These are phyloP conservation scores for Passiflora organensis DNA, from an alignment of 345 rosid genomes.

Conservation along the genomic window DNA sequence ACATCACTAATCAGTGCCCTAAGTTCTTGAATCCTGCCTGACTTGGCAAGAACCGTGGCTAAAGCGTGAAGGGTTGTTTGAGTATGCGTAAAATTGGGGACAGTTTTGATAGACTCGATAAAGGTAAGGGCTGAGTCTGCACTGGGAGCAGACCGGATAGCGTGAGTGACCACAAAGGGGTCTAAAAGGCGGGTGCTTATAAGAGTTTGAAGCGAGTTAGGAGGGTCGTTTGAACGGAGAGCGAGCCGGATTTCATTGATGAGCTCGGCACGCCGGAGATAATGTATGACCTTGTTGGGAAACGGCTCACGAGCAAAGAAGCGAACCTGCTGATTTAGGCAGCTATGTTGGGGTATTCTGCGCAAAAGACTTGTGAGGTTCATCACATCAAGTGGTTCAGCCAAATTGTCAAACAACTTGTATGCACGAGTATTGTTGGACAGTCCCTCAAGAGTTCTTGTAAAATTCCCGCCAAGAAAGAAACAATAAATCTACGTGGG, in stretches of 20 bases:
- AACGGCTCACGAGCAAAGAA: slow-evolving; percentile 61
- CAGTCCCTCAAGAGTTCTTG: too few species aligned
- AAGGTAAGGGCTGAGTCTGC: slow-evolving; percentile 57
- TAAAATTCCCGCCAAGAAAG: too few species aligned
- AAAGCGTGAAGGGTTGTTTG: slow-evolving; percentile 53
- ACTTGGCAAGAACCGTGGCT: slow-evolving; percentile 71
- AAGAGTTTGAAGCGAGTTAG: slow-evolving; percentile 25
- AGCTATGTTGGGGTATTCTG: slow-evolving; percentile 13
- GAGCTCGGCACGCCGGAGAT: slow-evolving; percentile 62
- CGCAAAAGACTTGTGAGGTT: slow-evolving; percentile 21
- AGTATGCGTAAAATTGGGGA: slow-evolving; percentile 35
- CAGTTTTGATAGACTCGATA: slow-evolving; percentile 33
- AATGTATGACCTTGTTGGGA: slow-evolving; percentile 63
- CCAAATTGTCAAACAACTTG: slow-evolving; percentile 30
- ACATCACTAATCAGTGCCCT: slow-evolving; percentile 42
- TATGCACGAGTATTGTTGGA: background rate
- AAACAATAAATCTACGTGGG: too few species aligned
- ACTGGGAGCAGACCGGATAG: slow-evolving; percentile 69
- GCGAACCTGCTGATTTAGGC: slow-evolving; percentile 39
- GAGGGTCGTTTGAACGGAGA: slow-evolving; percentile 50
- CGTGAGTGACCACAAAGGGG: slow-evolving; percentile 59
- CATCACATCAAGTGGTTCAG: slow-evolving; percentile 32
- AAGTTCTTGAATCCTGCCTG: slow-evolving; percentile 40
- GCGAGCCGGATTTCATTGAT: slow-evolving; percentile 66
- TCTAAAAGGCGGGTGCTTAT: slow-evolving; percentile 61